These are phyloP conservation scores for Penicillium atrosanguineum DNA, from an alignment of 495 filamentous ascomycete species.

Conservation along the genomic window DNA sequence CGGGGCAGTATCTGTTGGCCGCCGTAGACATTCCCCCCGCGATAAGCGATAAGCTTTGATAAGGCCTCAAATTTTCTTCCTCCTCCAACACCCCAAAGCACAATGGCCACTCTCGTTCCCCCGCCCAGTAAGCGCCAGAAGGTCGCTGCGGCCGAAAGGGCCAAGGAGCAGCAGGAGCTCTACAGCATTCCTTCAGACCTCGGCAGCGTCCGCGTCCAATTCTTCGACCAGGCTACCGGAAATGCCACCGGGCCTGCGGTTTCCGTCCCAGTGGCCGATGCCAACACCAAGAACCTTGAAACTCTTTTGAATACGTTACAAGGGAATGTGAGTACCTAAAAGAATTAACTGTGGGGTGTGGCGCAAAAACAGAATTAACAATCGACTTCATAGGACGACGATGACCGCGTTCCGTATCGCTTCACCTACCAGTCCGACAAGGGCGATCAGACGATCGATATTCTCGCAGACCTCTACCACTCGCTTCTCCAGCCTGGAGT, in stretches of 20 bases:
- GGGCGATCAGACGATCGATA: slow-evolving; percentile 55
- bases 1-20: too few relatives aligned
- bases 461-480: slow-evolving; percentile 72
- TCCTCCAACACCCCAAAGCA: slow-evolving; percentile 11
- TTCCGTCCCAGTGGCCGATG: slow-evolving; percentile 79
- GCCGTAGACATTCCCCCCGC: not conserved
- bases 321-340: slow-evolving; percentile 60
- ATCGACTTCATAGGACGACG: slow-evolving; percentile 50
- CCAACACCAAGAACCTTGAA: slow-evolving; percentile 85
- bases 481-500: slow-evolving; percentile 60
- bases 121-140: slow-evolving; percentile 91
- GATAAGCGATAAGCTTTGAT: slow-evolving; percentile 6
- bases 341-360: not conserved
- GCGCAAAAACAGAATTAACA: not conserved
- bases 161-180: slow-evolving; percentile 73
- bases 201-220: slow-evolving; percentile 80
- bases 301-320: slow-evolving; percentile 86
- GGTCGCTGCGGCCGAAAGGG: slow-evolving; percentile 68
- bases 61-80: slow-evolving; percentile 25
- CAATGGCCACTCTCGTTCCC: slow-evolving; percentile 85
- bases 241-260: slow-evolving; percentile 65
- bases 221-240: slow-evolving; percentile 80
- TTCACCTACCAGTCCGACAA: slow-evolving; percentile 68
- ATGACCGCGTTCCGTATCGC: slow-evolving; percentile 83
- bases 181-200: slow-evolving; percentile 66